These are phyloP conservation scores for Petunia axillaris DNA, from an alignment of 257 asterid genomes.

Conservation along the genomic window DNA sequence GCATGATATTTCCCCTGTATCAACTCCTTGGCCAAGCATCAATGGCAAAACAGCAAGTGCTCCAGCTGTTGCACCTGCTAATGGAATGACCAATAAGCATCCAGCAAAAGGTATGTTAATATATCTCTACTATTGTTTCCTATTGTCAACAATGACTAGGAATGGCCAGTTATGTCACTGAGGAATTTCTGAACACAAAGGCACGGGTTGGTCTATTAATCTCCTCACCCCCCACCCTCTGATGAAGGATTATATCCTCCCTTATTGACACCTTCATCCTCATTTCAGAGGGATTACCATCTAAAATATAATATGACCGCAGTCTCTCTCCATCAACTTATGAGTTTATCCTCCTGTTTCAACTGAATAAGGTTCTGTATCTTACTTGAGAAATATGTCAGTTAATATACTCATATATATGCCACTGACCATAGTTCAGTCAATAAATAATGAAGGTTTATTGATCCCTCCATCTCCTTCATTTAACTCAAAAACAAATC, in stretches of 20 bases:
- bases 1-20: conserved; percentile 45
- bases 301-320: conserved; percentile 38
- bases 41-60: conserved; percentile 35
- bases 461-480: conserved; percentile 35
- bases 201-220: conserved; percentile 33
- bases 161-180: conserved; percentile 12
- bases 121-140: conserved; percentile 9
- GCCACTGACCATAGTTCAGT: conserved; percentile 22
- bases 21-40: conserved; percentile 58
- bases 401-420: conserved; percentile 19
- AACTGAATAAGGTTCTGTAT: conserved; percentile 48
- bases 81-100: conserved; percentile 36
- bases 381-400: conserved; percentile 32
- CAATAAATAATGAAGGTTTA: conserved; percentile 26
- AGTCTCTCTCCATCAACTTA: conserved; percentile 56
- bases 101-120: conserved; percentile 59
- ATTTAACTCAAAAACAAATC: conserved; percentile 36
- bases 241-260: conserved; percentile 40
- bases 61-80: conserved; percentile 59
- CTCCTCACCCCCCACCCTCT: conserved; percentile 49
- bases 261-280: conserved; percentile 36
- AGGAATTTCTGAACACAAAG: conserved; percentile 37
- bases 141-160: conserved; percentile 17
- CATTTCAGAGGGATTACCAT: conserved; percentile 39
- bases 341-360: conserved; percentile 55